Percentiles rank a stretch among this genome's conserved stretches.
These are phyloP conservation scores for Escovopsis sp. DNA, from an alignment of 2,329 filamentous ascomycete genomes.

Conservation along the genomic window DNA sequence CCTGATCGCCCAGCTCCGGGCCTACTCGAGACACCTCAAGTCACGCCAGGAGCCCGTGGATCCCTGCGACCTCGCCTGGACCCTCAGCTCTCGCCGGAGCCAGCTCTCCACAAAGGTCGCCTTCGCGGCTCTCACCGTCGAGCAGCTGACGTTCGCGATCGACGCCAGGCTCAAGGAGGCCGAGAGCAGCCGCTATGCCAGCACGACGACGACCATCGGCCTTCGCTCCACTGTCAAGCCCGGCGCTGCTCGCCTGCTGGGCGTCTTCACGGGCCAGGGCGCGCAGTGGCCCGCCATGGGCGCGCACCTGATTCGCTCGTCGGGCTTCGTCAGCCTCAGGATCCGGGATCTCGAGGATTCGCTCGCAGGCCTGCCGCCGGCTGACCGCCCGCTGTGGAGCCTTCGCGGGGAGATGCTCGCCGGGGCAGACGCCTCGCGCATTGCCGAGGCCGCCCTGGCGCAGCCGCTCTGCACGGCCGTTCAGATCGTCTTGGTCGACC, in stretches of 20 bases:
- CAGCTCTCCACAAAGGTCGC: background rate
- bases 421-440: background rate
- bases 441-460: slow-evolving; percentile 13
- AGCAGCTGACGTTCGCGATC: background rate
- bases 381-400: slow-evolving; percentile 1
- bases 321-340: background rate
- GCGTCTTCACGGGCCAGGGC: slow-evolving; percentile 3
- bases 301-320: background rate
- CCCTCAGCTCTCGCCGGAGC: background rate
- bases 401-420: slow-evolving; percentile 1
- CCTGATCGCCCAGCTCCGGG: background rate
- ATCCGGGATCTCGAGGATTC: background rate
- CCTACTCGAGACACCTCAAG: background rate
- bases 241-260: background rate
- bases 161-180: background rate
- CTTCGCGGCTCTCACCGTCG: background rate
- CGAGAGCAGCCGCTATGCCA: background rate
- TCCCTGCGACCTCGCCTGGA: background rate
- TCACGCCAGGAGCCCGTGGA: background rate
- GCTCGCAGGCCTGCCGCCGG: background rate
- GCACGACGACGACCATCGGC: too few relatives aligned
- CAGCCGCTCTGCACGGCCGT: slow-evolving; percentile 17
- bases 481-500: slow-evolving; percentile 15
- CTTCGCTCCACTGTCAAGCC: too few relatives aligned
- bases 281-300: slow-evolving; percentile 4